These are phyloP conservation scores for Talaromyces adpressus DNA, from an alignment of 495 filamentous ascomycete species.

Conservation along the genomic window DNA sequence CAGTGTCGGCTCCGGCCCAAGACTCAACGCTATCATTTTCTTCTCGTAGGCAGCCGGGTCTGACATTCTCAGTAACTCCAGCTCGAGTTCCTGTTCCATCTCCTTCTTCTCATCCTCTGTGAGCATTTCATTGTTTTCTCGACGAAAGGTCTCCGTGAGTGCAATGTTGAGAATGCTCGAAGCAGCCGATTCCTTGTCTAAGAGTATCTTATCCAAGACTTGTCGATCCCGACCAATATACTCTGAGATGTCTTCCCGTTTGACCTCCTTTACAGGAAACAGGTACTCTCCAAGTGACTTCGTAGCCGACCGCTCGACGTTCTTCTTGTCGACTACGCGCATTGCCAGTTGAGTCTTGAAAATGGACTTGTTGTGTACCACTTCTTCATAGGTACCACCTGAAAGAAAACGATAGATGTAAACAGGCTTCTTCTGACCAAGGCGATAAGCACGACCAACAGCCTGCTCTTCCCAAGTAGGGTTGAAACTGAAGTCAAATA, in stretches of 20 bases:
- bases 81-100: constrained; percentile 33
- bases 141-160: constrained; percentile 51
- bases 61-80: constrained; percentile 38
- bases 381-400: constrained; percentile 74
- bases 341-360: constrained; percentile 77
- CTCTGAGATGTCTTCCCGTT: constrained; percentile 42
- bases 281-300: constrained; percentile 48
- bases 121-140: constrained; percentile 48
- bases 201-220: constrained; percentile 65
- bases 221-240: constrained; percentile 55
- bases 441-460: constrained; percentile 77
- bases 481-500: constrained; percentile 79
- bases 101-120: constrained; percentile 47
- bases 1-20: background rate
- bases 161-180: constrained; percentile 44
- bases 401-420: constrained; percentile 81
- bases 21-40: constrained; percentile 11
- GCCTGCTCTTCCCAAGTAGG: constrained; percentile 83
- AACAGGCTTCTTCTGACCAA: constrained; percentile 77
- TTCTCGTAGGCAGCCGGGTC: constrained; percentile 31
- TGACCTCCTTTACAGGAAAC: constrained; percentile 44
- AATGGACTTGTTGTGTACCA: constrained; percentile 59
- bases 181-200: constrained; percentile 15
- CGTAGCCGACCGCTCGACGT: constrained; percentile 49
- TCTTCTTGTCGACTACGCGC: constrained; percentile 79